Evolutionary conservation across 1,284 basidiomycete species (phyloP).

Genomic region (Schizopora paradoxa): DNA sequence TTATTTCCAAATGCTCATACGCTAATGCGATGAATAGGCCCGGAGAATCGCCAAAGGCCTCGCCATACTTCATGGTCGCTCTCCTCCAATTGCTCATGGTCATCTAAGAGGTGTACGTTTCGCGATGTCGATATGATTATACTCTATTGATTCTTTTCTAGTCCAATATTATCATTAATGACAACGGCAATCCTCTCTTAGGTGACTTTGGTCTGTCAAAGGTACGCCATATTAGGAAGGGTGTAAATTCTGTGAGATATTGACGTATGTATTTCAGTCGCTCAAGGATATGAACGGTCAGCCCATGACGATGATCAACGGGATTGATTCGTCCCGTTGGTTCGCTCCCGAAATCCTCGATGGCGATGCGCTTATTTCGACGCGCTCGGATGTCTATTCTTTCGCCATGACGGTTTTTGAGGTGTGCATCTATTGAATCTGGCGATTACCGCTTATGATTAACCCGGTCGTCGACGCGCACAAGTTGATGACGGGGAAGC

Average conservation of each 20-base stretch:
- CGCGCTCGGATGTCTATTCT: conserved; percentile 15
- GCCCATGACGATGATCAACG: too few relatives aligned
- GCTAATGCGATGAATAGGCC: conserved; percentile 3
- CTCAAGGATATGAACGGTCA: too few relatives aligned
- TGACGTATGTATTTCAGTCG: too few relatives aligned
- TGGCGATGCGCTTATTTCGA: background rate
- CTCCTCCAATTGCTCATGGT: conserved; percentile 15
- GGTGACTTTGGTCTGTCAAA: conserved; percentile 41
- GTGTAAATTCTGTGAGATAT: too few relatives aligned
- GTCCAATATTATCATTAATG: conserved; percentile 30
- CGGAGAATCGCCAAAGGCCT: conserved; percentile 13
- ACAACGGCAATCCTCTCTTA: conserved; percentile 31
- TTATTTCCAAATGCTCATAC: too few relatives aligned
- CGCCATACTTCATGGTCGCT: conserved; percentile 11
- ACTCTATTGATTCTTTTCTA: background rate
- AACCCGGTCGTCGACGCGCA: too few relatives aligned
- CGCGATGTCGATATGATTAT: too few relatives aligned
- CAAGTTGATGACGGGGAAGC: conserved; percentile 36
- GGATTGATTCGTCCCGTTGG: too few relatives aligned
- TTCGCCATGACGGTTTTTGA: conserved; percentile 14
- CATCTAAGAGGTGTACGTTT: conserved; percentile 17
- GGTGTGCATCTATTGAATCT: conserved; percentile 3
- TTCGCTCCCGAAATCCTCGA: conserved; percentile 9
- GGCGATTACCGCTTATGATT: too few relatives aligned
- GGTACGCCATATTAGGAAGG: too few relatives aligned